phyloP scores from a whole-genome alignment of 2,329 filamentous ascomycete species.

The Saccharata proteae region DNA sequence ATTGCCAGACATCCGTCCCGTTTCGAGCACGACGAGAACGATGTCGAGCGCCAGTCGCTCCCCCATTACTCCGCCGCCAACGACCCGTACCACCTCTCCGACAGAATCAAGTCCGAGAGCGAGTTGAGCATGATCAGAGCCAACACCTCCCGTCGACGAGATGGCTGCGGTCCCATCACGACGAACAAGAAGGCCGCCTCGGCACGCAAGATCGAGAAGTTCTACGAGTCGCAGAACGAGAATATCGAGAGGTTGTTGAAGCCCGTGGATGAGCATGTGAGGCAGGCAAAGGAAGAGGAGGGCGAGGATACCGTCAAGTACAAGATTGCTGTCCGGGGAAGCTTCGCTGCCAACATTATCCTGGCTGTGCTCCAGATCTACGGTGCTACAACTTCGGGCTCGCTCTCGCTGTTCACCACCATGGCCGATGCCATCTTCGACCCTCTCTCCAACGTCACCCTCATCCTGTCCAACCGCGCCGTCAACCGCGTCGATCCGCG shows the following conservation, averaged over 20 bases:
- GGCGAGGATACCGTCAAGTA: conserved; percentile 70
- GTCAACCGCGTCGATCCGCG: conserved; percentile 76
- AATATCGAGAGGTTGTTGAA: conserved; percentile 87
- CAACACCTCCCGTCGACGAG: conserved; percentile 68
- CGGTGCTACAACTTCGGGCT: conserved; percentile 73
- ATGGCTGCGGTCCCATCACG: conserved; percentile 35
- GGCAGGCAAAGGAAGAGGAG: conserved; percentile 67
- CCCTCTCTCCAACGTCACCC: conserved; percentile 73
- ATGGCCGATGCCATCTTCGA: conserved; percentile 96
- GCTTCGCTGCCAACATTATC: conserved; percentile 67
- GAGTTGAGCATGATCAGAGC: conserved; percentile 70
- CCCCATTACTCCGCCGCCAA: conserved; percentile 51
- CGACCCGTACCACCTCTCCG: conserved; percentile 72
- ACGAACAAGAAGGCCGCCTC: conserved; percentile 30
- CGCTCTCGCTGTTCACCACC: conserved; percentile 92
- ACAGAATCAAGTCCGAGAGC: conserved; percentile 61
- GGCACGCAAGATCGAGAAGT: conserved; percentile 55
- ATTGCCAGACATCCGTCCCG: conserved; percentile 21
- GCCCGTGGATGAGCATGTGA: conserved; percentile 80
- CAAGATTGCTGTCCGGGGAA: conserved; percentile 54
- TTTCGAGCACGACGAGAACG: conserved; percentile 19
- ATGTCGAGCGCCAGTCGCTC: conserved; percentile 37
- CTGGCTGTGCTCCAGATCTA: conserved; percentile 78
- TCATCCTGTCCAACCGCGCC: conserved; percentile 78
- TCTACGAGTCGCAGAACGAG: conserved; percentile 86